Conservation (phyloP, 1,139 yeast genomes). For the Lodderomyces jiufengensis region DNA sequence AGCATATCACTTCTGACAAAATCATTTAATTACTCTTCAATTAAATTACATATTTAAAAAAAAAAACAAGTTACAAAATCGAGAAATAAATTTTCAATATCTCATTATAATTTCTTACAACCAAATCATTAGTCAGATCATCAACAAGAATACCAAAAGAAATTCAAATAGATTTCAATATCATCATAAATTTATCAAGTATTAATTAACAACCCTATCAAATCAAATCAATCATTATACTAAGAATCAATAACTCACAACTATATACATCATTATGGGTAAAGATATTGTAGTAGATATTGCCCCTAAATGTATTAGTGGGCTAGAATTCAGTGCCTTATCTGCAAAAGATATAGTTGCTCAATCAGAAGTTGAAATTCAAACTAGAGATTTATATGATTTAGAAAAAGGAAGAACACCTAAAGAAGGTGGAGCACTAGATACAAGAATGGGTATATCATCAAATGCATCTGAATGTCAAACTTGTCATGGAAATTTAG, state of each 20-base stretch:
- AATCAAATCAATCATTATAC: too few species aligned
- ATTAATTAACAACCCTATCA: too few species aligned
- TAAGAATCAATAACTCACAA: too few species aligned
- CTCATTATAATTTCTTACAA: too few species aligned
- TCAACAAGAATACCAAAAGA: too few species aligned
- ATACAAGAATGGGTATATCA: conserved; percentile 90
- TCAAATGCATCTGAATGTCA: conserved; percentile 79
- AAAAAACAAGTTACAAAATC: too few species aligned
- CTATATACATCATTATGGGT: conserved; percentile 2
- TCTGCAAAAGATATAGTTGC: conserved; percentile 89
- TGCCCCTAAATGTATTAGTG: conserved; percentile 87
- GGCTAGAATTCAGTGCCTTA: conserved; percentile 88
- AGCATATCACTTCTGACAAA: too few species aligned
- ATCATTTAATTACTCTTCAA: background rate
- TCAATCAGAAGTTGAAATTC: conserved; percentile 91
- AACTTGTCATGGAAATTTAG: conserved; percentile 90
- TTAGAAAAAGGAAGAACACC: conserved; percentile 79
- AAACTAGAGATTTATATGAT: conserved; percentile 88
- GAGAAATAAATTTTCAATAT: too few species aligned
- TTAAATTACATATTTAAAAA: too few species aligned
- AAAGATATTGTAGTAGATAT: conserved; percentile 75
- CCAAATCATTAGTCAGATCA: too few species aligned
- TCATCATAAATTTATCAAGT: too few species aligned
- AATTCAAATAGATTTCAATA: too few species aligned
- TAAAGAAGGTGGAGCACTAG: conserved; percentile 82